Evolutionary conservation across 2,329 filamentous ascomycete genomes (phyloP).

Genomic region (Nothophaeocryptopus gaeumannii): DNA sequence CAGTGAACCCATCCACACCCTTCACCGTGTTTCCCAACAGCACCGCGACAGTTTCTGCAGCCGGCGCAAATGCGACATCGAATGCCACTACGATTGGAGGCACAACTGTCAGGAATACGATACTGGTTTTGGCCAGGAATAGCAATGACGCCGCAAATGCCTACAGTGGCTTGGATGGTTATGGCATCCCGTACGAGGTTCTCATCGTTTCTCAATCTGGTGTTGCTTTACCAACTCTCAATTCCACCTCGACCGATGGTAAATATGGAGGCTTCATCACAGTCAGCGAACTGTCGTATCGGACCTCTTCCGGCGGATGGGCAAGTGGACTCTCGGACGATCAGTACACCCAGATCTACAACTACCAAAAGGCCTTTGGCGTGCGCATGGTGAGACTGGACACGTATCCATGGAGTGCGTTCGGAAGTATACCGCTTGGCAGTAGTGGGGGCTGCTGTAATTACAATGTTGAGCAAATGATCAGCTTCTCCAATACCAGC

Average conservation of each 20-base stretch:
- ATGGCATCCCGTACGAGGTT: constrained; percentile 11
- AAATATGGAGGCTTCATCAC: constrained; percentile 14
- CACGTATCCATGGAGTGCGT: constrained; percentile 12
- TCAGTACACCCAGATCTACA: constrained; percentile 8
- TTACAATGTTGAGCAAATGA: constrained; percentile 5
- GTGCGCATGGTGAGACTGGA: constrained; percentile 11
- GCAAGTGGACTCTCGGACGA: constrained; percentile 4
- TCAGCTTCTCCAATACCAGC: constrained; percentile 11
- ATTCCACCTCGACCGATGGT: constrained; percentile 4
- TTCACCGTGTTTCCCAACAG: neutral
- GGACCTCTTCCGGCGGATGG: constrained; percentile 7
- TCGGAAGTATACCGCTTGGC: constrained; percentile 4
- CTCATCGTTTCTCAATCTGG: constrained; percentile 5
- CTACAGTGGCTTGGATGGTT: constrained; percentile 6
- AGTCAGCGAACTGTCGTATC: constrained; percentile 10
- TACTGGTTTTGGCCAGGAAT: constrained; percentile 8
- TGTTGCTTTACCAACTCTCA: constrained; percentile 1
- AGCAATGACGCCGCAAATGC: constrained; percentile 6
- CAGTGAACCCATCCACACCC: too few relatives aligned
- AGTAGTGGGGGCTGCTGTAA: constrained; percentile 7
- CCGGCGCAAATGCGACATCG: neutral
- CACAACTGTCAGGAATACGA: constrained; percentile 3
- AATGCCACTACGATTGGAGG: neutral
- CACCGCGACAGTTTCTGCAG: neutral
- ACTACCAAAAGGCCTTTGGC: constrained; percentile 10